These are phyloP conservation scores for Vaccinium darrowii DNA, from an alignment of 148 eudicot species.

Conservation along the genomic window DNA sequence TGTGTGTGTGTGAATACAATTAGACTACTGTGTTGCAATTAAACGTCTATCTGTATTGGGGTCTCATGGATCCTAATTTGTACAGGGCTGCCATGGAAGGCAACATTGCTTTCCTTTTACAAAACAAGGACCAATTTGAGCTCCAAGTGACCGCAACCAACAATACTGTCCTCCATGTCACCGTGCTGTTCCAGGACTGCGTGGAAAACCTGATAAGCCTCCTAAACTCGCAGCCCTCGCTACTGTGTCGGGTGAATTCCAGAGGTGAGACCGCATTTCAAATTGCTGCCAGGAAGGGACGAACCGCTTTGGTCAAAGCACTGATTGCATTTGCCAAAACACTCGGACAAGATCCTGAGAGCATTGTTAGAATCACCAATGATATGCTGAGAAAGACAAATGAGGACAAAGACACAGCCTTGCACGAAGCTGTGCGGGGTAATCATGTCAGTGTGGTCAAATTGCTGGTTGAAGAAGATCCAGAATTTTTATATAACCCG, in stretches of 20 bases:
- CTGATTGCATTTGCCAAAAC: background rate
- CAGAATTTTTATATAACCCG: background rate
- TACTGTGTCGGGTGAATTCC: background rate
- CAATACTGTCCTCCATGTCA: background rate
- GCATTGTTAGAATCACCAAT: background rate
- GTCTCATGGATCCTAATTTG: too few species aligned
- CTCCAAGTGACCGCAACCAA: background rate
- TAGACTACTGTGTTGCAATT: too few species aligned
- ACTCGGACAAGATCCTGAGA: background rate
- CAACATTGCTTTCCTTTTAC: background rate
- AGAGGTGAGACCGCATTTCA: background rate
- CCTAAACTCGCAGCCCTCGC: background rate
- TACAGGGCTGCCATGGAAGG: too few species aligned
- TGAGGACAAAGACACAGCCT: background rate
- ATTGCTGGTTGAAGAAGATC: background rate
- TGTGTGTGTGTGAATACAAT: too few species aligned
- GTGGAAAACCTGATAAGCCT: background rate
- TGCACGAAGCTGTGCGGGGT: too few species aligned
- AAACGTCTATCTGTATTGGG: too few species aligned
- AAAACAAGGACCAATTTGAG: background rate
- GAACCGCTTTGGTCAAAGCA: background rate
- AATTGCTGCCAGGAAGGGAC: background rate
- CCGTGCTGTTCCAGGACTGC: background rate
- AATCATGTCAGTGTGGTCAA: background rate
- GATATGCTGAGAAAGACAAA: background rate